A percentile compares a stretch with the other conserved stretches of the same genome.
phyloP scores from a whole-genome alignment of 176 grass and related monocot species.

The Thinopyrum elongatum region DNA sequence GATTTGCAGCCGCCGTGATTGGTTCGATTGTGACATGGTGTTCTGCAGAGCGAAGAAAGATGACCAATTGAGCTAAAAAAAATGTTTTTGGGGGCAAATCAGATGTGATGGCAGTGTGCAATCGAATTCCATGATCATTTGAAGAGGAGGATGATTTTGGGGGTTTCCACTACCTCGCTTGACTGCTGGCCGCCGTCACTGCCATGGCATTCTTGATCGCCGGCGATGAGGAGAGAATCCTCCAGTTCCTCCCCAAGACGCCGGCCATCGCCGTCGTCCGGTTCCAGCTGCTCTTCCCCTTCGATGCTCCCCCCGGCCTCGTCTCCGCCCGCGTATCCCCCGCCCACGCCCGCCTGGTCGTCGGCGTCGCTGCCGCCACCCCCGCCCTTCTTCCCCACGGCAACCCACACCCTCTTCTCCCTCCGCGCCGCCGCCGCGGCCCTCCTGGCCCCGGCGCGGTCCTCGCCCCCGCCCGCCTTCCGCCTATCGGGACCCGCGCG shows the following conservation, averaged over 20 bases:
- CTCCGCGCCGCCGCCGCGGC: background rate
- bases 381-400: constrained; percentile 27
- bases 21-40: background rate
- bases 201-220: background rate
- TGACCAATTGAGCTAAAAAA: background rate
- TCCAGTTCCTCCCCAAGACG: background rate
- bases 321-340: constrained; percentile 21
- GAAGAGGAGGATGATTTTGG: background rate
- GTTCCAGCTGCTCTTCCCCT: constrained; percentile 1
- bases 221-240: background rate
- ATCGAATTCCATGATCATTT: no score
- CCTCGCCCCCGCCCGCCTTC: background rate
- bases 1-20: background rate
- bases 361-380: background rate
- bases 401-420: constrained; percentile 39
- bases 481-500: background rate
- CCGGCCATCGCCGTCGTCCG: background rate
- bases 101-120: background rate
- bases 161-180: background rate
- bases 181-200: background rate
- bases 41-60: constrained; percentile 1
- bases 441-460: background rate
- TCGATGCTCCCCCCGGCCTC: constrained; percentile 26
- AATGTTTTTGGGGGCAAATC: background rate
- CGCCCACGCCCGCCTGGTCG: background rate